Conservation (phyloP, 176 grass and related monocot genomes). For the Cocos nucifera region DNA sequence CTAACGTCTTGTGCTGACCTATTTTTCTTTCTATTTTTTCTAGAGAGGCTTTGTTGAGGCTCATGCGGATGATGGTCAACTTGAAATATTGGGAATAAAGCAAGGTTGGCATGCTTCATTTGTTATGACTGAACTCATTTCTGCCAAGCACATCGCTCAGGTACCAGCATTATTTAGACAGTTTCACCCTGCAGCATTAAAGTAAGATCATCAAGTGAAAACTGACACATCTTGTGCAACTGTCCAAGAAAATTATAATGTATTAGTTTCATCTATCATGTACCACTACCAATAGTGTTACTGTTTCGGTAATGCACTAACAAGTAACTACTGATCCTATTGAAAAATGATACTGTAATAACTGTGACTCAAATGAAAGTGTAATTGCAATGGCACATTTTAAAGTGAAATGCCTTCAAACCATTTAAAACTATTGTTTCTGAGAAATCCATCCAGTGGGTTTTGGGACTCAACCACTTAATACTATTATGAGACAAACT, state of each 20-base stretch:
- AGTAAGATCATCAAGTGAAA: not conserved
- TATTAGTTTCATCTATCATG: not conserved
- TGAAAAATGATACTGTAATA: not conserved
- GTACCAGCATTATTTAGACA: slow-evolving; percentile 22
- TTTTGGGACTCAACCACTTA: no score
- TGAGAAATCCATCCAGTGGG: no score
- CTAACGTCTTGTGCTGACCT: not conserved
- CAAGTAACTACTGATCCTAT: not conserved
- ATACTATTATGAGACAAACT: no score
- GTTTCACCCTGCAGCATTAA: not conserved
- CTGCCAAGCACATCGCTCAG: slow-evolving; percentile 93
- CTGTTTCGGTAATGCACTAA: not conserved
- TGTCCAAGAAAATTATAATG: no score
- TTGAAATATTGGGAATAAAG: slow-evolving; percentile 98
- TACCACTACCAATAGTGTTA: not conserved
- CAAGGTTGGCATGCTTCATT: slow-evolving; percentile 99
- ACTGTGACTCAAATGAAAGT: not conserved
- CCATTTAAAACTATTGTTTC: no score
- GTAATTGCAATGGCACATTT: no score
- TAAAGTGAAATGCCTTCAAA: no score
- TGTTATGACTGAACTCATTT: slow-evolving; percentile 90
- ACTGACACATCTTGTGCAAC: no score
- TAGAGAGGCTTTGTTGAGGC: slow-evolving; percentile 84
- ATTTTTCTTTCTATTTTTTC: slow-evolving; percentile 9
- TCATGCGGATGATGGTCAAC: slow-evolving; percentile 76